Evolutionary conservation across 352 stramenopile genomes (phyloP).

Genomic region (Phytophthora agathidicida): DNA sequence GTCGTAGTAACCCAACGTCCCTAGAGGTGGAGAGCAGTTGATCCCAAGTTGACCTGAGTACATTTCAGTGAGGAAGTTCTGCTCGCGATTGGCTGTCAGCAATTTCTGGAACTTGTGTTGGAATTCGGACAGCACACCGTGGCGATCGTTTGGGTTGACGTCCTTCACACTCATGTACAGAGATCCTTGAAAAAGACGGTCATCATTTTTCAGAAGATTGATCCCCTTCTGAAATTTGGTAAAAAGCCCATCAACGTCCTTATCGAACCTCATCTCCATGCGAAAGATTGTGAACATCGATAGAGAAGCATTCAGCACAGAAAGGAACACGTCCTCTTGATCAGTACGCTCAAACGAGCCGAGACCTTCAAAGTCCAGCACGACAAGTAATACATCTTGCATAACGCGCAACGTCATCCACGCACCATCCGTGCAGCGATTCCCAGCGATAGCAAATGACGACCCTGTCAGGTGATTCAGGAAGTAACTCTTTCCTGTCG

Average conservation of each 20-base stretch:
- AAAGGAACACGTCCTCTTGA: slow-evolving; percentile 74
- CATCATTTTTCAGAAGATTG: slow-evolving; percentile 66
- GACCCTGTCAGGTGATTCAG: slow-evolving; percentile 77
- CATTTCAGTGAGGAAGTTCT: slow-evolving; percentile 72
- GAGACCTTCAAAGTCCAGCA: slow-evolving; percentile 81
- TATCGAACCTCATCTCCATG: slow-evolving; percentile 71
- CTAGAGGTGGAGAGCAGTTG: slow-evolving; percentile 74
- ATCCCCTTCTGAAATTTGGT: slow-evolving; percentile 71
- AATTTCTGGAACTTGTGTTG: slow-evolving; percentile 50
- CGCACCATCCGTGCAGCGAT: slow-evolving; percentile 65
- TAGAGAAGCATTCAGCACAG: slow-evolving; percentile 62
- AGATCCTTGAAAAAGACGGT: slow-evolving; percentile 56
- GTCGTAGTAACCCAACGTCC: slow-evolving; percentile 68
- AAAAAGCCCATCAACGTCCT: slow-evolving; percentile 76
- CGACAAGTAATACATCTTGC: slow-evolving; percentile 57
- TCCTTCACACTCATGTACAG: slow-evolving; percentile 83
- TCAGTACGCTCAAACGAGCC: slow-evolving; percentile 72
- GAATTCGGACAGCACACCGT: slow-evolving; percentile 58
- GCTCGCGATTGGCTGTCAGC: slow-evolving; percentile 52
- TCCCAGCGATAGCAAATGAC: slow-evolving; percentile 73
- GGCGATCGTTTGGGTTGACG: slow-evolving; percentile 70
- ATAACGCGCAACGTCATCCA: slow-evolving; percentile 68
- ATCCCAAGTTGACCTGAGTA: slow-evolving; percentile 63
- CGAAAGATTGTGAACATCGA: slow-evolving; percentile 74
- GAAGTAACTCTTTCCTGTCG: slow-evolving; percentile 83